phyloP scores from a whole-genome alignment of 805 yeast genomes.

The Ogataea paraovalis region DNA sequence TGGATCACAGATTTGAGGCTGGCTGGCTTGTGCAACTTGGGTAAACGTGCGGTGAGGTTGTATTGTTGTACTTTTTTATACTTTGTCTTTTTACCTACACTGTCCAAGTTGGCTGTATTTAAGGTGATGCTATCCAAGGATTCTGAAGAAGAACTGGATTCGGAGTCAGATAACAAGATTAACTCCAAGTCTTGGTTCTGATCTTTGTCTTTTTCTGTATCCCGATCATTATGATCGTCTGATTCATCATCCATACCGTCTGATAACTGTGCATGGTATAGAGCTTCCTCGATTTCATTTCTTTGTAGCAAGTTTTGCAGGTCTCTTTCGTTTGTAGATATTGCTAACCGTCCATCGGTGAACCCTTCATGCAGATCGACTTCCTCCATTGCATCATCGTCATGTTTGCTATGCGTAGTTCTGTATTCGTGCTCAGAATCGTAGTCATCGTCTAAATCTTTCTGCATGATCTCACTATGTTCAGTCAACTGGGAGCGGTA shows the following conservation, averaged over 20 bases:
- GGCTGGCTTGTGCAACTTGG: background rate
- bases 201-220: background rate
- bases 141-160: background rate
- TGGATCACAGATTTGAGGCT: background rate
- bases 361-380: conserved; percentile 21
- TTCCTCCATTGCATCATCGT: conserved; percentile 13
- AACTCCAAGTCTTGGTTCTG: background rate
- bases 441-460: conserved; percentile 18
- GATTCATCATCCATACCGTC: conserved; percentile 9
- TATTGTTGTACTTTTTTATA: background rate
- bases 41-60: background rate
- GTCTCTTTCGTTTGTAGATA: conserved; percentile 25
- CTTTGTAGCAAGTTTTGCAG: conserved; percentile 25
- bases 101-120: conserved; percentile 3
- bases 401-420: conserved; percentile 2
- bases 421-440: conserved; percentile 17
- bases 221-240: background rate
- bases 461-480: conserved; percentile 14
- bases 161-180: background rate
- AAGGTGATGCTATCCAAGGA: background rate
- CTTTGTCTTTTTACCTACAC: conserved; percentile 1
- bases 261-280: conserved; percentile 27
- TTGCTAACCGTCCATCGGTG: conserved; percentile 28
- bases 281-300: conserved; percentile 33
- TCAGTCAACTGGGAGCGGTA: conserved; percentile 10